Evolutionary conservation across 2,329 filamentous ascomycete species (phyloP).

Genomic region (Metarhizium brunneum): DNA sequence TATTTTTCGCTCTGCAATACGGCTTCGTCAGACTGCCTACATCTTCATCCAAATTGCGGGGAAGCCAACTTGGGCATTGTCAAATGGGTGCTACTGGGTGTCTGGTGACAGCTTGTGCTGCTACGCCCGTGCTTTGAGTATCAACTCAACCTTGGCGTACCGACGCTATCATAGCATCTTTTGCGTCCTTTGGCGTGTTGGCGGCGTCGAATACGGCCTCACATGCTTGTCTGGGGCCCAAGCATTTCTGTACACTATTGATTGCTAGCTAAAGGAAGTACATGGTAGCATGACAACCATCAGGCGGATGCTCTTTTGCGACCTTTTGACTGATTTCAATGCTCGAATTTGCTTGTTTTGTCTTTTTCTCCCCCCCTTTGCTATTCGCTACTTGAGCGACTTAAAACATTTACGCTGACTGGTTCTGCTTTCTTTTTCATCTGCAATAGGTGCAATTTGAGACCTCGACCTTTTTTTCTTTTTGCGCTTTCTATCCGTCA

Average conservation of each 20-base stretch:
- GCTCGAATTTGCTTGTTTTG: not conserved
- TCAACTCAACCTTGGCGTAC: not conserved
- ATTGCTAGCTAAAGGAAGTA: not conserved
- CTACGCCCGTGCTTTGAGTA: not conserved
- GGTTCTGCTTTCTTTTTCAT: not conserved
- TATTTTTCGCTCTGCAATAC: not conserved
- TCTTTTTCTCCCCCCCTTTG: not conserved
- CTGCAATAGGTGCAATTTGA: not conserved
- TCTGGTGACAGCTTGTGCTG: not conserved
- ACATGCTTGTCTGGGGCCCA: not conserved
- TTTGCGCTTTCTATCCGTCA: not conserved
- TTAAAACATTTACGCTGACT: not conserved
- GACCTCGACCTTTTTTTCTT: not conserved
- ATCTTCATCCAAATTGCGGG: not conserved
- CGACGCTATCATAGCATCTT: not conserved
- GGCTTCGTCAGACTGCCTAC: not conserved
- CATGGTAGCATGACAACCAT: not conserved
- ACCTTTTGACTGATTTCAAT: not conserved
- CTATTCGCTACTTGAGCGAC: not conserved
- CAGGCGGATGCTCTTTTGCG: not conserved
- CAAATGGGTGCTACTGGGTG: slow-evolving; percentile 2
- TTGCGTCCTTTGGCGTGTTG: not conserved
- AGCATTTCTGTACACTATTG: too few relatives aligned
- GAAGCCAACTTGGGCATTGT: slow-evolving; percentile 3
- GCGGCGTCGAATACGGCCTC: not conserved